Conservation (phyloP, 208 protist genomes). For the Phytomonas francai region DNA sequence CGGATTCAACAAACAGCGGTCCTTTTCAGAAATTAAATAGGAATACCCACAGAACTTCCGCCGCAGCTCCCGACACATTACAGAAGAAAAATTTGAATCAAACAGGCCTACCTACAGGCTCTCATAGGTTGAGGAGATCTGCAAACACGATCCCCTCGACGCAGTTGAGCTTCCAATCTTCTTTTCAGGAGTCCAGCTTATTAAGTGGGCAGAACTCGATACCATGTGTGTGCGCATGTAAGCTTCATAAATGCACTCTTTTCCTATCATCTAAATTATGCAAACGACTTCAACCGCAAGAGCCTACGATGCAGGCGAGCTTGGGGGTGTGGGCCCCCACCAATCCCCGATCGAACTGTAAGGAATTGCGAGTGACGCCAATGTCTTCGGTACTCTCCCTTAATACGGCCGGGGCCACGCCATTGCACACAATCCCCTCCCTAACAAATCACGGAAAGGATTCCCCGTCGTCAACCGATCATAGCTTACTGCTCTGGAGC, state of each 20-base stretch:
- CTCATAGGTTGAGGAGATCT: not conserved
- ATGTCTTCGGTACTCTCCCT: not conserved
- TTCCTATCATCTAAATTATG: not conserved
- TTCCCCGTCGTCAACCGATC: not conserved
- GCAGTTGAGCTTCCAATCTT: not conserved
- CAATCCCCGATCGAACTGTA: not conserved
- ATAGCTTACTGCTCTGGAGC: not conserved
- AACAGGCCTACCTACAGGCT: not conserved
- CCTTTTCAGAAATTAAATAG: not conserved
- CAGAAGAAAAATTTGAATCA: not conserved
- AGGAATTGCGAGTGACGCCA: not conserved
- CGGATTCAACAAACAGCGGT: not conserved
- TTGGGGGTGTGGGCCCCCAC: not conserved
- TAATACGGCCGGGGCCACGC: not conserved
- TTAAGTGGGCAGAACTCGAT: not conserved
- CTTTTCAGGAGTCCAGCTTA: not conserved
- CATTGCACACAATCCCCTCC: not conserved
- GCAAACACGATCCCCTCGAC: not conserved
- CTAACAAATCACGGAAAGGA: not conserved
- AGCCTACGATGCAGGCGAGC: not conserved
- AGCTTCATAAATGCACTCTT: not conserved
- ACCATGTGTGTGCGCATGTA: not conserved
- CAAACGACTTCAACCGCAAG: not conserved
- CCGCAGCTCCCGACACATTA: not conserved
- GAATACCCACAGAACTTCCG: not conserved